These are phyloP conservation scores for Naganishia sp. DNA, from an alignment of 1,284 basidiomycete species.

Conservation along the genomic window DNA sequence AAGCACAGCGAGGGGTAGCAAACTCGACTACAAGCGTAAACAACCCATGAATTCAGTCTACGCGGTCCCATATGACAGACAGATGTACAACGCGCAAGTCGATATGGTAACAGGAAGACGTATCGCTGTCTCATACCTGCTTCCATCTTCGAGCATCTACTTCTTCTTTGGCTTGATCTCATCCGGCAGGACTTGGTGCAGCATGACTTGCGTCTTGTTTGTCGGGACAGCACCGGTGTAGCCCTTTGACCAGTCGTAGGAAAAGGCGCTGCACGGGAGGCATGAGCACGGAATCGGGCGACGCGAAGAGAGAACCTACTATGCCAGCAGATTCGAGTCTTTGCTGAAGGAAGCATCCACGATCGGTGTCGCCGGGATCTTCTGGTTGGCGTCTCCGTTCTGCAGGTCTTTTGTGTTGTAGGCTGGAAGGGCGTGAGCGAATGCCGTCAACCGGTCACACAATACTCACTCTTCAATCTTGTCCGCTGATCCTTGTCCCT, in stretches of 20 bases:
- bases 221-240: constrained; percentile 80
- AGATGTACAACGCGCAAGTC: too few relatives aligned
- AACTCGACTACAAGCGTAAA: too few relatives aligned
- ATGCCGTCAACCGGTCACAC: neutral
- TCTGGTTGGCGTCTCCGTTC: constrained; percentile 70
- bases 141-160: neutral
- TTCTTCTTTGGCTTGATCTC: constrained; percentile 65
- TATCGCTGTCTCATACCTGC: too few relatives aligned
- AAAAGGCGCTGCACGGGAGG: constrained; percentile 59
- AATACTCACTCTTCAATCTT: constrained; percentile 74
- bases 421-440: constrained; percentile 26
- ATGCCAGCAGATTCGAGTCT: constrained; percentile 83
- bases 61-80: too few relatives aligned
- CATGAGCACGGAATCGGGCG: neutral
- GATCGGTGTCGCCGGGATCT: constrained; percentile 46
- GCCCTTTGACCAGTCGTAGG: constrained; percentile 89
- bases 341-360: constrained; percentile 76
- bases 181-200: constrained; percentile 86
- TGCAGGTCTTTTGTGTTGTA: constrained; percentile 61
- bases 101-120: too few relatives aligned
- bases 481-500: constrained; percentile 91
- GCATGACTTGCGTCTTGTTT: constrained; percentile 81
- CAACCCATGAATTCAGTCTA: too few relatives aligned
- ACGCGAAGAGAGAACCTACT: constrained; percentile 51
- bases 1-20: too few relatives aligned